A percentile compares a stretch with the other conserved stretches of the same genome.
Conservation (phyloP, 768 basidiomycete genomes). For the Xerocomus brunneocitrinus region DNA sequence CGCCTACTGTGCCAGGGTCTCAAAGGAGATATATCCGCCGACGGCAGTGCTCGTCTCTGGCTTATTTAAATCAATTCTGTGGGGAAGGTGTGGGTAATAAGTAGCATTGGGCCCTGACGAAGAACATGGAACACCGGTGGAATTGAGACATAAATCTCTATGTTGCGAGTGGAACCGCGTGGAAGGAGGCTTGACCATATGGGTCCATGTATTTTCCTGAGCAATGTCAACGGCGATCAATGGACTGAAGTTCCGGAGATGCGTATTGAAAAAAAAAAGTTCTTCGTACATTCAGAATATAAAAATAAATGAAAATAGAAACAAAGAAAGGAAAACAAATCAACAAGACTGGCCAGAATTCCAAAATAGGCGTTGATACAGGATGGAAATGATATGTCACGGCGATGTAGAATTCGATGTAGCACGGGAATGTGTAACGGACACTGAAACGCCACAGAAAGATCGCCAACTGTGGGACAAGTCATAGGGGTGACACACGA, state of each 20-base stretch:
- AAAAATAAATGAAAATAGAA: constrained; percentile 16
- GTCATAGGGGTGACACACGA: constrained; percentile 9
- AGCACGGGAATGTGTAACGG: constrained; percentile 9
- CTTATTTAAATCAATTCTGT: constrained; percentile 9
- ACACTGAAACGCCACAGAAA: constrained; percentile 19
- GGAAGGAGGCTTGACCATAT: constrained; percentile 29
- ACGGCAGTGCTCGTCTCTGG: too few species aligned
- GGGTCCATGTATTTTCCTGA: constrained; percentile 26
- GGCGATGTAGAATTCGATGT: too few species aligned
- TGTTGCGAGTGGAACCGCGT: constrained; percentile 23
- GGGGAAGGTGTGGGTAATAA: constrained; percentile 11
- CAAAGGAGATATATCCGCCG: constrained; percentile 42
- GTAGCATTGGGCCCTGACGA: background rate
- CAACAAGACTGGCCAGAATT: too few species aligned
- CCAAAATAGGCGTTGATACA: too few species aligned
- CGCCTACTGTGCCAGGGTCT: constrained; percentile 7
- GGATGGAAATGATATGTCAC: too few species aligned
- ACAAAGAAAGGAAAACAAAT: constrained; percentile 7
- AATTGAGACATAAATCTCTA: constrained; percentile 9
- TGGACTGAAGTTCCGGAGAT: constrained; percentile 21
- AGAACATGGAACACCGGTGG: background rate
- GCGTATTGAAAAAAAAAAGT: constrained; percentile 9
- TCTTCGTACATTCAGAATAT: constrained; percentile 15
- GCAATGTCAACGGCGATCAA: constrained; percentile 34
- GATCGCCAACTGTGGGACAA: constrained; percentile 1